A percentile compares a stretch with the other conserved stretches of the same genome.
These are phyloP conservation scores for Nevesoporus exiguus DNA, from an alignment of 768 basidiomycete species.

Conservation along the genomic window DNA sequence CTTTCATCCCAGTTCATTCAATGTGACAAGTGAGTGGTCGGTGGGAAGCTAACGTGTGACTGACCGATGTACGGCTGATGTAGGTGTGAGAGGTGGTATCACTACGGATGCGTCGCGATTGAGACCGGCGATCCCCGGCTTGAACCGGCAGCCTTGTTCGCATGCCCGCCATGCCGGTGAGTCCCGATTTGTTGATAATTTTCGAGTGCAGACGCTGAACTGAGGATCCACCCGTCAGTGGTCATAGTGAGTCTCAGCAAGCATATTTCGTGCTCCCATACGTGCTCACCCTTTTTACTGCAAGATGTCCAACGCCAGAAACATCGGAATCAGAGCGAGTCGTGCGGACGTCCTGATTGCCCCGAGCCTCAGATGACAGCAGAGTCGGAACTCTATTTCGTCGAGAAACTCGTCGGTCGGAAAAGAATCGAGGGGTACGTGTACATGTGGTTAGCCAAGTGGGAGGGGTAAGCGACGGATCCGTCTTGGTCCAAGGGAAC, in stretches of 20 bases:
- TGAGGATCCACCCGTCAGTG: constrained; percentile 2
- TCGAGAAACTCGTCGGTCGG: constrained; percentile 30
- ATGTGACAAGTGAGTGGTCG: constrained; percentile 32
- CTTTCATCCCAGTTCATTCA: constrained; percentile 28
- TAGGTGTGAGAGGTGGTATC: constrained; percentile 48
- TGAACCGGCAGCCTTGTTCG: constrained; percentile 29
- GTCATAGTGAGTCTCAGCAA: constrained; percentile 3
- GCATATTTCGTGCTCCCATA: background rate
- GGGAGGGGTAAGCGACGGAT: constrained; percentile 28
- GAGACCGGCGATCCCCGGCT: constrained; percentile 36
- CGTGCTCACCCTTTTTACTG: background rate
- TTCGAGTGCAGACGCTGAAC: background rate
- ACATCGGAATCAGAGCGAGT: constrained; percentile 1
- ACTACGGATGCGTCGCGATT: constrained; percentile 50
- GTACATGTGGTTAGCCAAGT: constrained; percentile 31
- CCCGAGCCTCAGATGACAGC: constrained; percentile 7
- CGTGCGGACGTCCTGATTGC: constrained; percentile 29
- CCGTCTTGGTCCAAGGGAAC: background rate
- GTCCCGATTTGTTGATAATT: background rate
- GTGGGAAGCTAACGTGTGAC: background rate
- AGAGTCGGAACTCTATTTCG: constrained; percentile 17
- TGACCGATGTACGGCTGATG: background rate
- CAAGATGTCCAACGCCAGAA: constrained; percentile 19
- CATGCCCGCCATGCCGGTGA: constrained; percentile 43
- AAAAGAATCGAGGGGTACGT: constrained; percentile 11